Conservation (phyloP, 2,329 filamentous ascomycete genomes). For the Aspergillus caelatus region DNA sequence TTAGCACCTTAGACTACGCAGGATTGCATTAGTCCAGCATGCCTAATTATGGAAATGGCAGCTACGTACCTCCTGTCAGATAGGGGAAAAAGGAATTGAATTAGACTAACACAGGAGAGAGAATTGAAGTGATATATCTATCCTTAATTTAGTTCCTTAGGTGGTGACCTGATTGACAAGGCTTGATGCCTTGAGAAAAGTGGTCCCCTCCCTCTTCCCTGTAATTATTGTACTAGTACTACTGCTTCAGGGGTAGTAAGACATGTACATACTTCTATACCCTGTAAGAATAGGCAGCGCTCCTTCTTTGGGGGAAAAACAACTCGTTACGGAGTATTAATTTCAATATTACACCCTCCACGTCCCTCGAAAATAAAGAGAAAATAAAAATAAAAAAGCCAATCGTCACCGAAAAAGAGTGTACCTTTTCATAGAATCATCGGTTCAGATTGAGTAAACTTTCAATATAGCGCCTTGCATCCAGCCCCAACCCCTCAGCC, state of each 20-base stretch:
- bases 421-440: constrained; percentile 23
- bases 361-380: not conserved
- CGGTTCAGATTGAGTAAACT: constrained; percentile 48
- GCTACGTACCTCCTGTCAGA: not conserved
- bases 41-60: constrained; percentile 4
- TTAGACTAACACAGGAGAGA: constrained; percentile 1
- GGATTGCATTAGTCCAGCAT: not conserved
- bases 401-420: not conserved
- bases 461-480: constrained; percentile 52
- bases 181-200: not conserved
- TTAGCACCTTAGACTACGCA: not conserved
- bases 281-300: not conserved
- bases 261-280: not conserved
- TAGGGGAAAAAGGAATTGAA: not conserved
- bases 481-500: constrained; percentile 50
- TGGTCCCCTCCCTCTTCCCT: not conserved
- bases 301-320: too few relatives aligned
- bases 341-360: not conserved
- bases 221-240: not conserved
- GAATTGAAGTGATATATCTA: not conserved
- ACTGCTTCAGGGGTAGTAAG: not conserved
- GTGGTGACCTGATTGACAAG: not conserved
- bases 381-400: not conserved
- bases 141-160: not conserved
- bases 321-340: not conserved